Evolutionary conservation across 306 rosid genomes (phyloP).

Genomic region (Fragaria iinumae): DNA sequence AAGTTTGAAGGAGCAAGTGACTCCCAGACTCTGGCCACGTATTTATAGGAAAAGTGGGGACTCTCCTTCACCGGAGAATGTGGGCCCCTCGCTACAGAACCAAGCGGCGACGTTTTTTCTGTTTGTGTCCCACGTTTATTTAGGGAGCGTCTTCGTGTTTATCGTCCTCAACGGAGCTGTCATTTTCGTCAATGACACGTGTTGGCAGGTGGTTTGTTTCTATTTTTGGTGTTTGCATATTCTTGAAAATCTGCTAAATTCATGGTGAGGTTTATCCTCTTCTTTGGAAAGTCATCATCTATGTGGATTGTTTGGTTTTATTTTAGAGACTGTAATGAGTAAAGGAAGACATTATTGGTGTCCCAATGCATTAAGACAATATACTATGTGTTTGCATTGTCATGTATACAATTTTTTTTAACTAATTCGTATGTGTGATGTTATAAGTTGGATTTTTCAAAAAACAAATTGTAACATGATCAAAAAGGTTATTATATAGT

Average conservation of each 20-base stretch:
- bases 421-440: too few species aligned
- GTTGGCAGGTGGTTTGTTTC: conserved; percentile 26
- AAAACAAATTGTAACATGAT: too few species aligned
- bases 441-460: too few species aligned
- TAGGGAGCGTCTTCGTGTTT: not conserved
- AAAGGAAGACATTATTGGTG: too few species aligned
- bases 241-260: not conserved
- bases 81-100: not conserved
- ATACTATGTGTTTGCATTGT: too few species aligned
- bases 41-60: conserved; percentile 40
- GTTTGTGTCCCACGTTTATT: not conserved
- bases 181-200: conserved; percentile 34
- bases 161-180: conserved; percentile 22
- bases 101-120: conserved; percentile 48
- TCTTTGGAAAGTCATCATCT: not conserved
- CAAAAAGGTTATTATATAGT: too few species aligned
- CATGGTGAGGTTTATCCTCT: conserved; percentile 38
- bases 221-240: too few species aligned
- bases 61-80: not conserved
- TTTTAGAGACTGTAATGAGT: too few species aligned
- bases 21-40: conserved; percentile 22
- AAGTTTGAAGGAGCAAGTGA: conserved; percentile 23
- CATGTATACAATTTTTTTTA: too few species aligned
- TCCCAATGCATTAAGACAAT: too few species aligned
- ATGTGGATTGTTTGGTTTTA: not conserved